Evolutionary conservation across 1,284 basidiomycete genomes (phyloP).

Genomic region (Cystobasidiaceae sp.): DNA sequence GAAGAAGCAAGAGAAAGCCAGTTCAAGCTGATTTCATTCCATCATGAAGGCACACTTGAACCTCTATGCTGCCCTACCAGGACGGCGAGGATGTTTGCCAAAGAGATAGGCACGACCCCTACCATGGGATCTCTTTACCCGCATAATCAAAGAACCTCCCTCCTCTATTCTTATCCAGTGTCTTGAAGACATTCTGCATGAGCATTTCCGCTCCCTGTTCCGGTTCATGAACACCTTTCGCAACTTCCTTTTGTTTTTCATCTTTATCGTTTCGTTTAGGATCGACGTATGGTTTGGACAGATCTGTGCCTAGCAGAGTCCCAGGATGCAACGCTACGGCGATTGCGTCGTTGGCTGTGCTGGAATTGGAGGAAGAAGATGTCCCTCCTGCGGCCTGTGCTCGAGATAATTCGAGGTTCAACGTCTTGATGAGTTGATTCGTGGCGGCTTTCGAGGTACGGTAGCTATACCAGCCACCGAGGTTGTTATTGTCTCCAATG

Average conservation of each 20-base stretch:
- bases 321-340: conserved; percentile 44
- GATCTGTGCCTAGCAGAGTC: conserved; percentile 41
- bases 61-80: too few species aligned
- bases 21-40: not conserved
- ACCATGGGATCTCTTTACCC: conserved; percentile 51
- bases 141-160: conserved; percentile 67
- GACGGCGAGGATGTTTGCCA: too few species aligned
- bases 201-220: conserved; percentile 59
- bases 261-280: conserved; percentile 39
- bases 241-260: conserved; percentile 34
- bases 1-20: too few species aligned
- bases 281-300: conserved; percentile 40
- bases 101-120: not conserved
- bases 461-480: conserved; percentile 33
- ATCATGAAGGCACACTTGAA: too few species aligned
- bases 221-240: conserved; percentile 45
- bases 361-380: not conserved
- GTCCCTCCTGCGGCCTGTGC: conserved; percentile 31
- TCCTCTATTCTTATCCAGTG: conserved; percentile 52
- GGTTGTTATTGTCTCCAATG: conserved; percentile 31
- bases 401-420: conserved; percentile 41
- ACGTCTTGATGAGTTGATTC: conserved; percentile 45
- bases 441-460: conserved; percentile 45
- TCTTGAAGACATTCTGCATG: conserved; percentile 54
- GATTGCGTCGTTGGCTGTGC: conserved; percentile 32